phyloP scores from a whole-genome alignment of 129 eudicot genomes.

The Tagetes erecta region DNA sequence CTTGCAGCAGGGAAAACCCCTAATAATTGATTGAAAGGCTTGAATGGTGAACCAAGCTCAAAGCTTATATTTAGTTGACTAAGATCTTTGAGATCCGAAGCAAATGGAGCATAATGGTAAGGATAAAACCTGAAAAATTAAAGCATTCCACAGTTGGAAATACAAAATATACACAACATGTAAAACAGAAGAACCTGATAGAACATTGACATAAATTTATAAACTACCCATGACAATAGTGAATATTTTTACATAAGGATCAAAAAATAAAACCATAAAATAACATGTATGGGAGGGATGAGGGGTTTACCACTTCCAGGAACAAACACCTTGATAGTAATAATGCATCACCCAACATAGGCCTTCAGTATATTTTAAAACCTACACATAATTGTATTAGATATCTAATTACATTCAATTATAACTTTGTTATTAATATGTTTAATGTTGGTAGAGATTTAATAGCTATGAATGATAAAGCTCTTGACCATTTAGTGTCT shows the following conservation, averaged over 20 bases:
- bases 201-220: not conserved
- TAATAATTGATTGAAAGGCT: slow-evolving; percentile 88
- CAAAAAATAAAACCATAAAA: not conserved
- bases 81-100: slow-evolving; percentile 94
- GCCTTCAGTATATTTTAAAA: slow-evolving; percentile 78
- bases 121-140: slow-evolving; percentile 79
- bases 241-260: not conserved
- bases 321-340: slow-evolving; percentile 97
- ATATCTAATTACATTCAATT: not conserved
- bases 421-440: not conserved
- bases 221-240: not conserved
- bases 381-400: slow-evolving; percentile 45
- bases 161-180: not conserved
- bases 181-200: not conserved
- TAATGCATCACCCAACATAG: slow-evolving; percentile 99
- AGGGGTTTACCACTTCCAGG: slow-evolving; percentile 80
- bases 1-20: slow-evolving; percentile 99
- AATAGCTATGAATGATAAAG: not conserved
- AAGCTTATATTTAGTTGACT: slow-evolving; percentile 68
- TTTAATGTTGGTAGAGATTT: slow-evolving; percentile 2
- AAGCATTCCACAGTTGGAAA: not conserved
- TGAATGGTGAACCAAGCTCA: slow-evolving; percentile 88
- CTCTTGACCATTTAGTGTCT: not conserved
- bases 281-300: not conserved
- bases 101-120: slow-evolving; percentile 98